Evolutionary conservation across 2,329 filamentous ascomycete species (phyloP).

Genomic region (Alternaria hordeiaustralica): DNA sequence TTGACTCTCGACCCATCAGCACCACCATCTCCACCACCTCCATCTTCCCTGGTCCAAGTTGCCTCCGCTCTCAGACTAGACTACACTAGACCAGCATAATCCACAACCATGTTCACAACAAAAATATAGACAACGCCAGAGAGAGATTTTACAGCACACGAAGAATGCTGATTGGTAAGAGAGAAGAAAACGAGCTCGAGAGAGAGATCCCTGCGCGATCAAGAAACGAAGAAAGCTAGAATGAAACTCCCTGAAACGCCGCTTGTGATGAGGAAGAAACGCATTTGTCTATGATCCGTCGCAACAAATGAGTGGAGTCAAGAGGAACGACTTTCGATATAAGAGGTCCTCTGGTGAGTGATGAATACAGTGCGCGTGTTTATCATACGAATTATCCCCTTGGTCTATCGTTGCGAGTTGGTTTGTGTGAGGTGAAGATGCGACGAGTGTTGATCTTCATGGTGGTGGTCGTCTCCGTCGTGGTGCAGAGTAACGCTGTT

Average conservation of each 20-base stretch:
- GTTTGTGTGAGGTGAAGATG: constrained; percentile 31
- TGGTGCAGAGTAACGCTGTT: constrained; percentile 98
- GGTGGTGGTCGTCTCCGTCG: constrained; percentile 78
- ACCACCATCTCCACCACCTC: neutral
- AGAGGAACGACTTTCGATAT: constrained; percentile 25
- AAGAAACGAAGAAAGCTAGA: constrained; percentile 7
- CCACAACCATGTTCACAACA: constrained; percentile 11
- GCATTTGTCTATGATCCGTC: constrained; percentile 24
- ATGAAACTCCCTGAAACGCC: constrained; percentile 25
- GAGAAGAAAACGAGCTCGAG: neutral
- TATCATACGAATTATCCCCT: neutral
- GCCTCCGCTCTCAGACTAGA: constrained; percentile 7
- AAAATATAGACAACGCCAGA: constrained; percentile 17
- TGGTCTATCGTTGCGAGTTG: constrained; percentile 31
- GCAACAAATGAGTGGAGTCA: constrained; percentile 39
- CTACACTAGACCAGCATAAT: neutral
- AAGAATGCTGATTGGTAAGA: constrained; percentile 5
- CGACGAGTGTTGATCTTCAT: constrained; percentile 25
- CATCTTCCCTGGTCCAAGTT: constrained; percentile 3
- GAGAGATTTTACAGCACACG: constrained; percentile 16
- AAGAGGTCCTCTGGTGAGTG: constrained; percentile 23
- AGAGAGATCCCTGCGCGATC: neutral
- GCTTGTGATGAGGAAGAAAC: constrained; percentile 20
- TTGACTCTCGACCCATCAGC: neutral
- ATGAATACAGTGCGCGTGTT: neutral